Base-by-base conservation (phyloP, 257 asterid species). In the Salvia splendens region DNA sequence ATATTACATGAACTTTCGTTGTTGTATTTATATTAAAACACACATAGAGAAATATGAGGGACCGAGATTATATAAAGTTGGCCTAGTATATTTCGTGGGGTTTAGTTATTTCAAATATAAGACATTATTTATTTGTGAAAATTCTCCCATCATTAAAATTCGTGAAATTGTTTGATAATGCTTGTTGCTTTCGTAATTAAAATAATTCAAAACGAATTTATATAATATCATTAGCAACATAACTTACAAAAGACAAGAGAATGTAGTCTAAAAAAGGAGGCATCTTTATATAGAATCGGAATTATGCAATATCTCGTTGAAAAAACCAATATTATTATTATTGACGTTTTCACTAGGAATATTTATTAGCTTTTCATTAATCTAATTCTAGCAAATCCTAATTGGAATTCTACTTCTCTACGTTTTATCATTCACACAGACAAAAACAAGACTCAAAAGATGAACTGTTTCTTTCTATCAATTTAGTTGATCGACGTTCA, bases 241-340 rank as follows among this genome's bases (percentile, higher is more conserved):
- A 28, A 24, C 30, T 20, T 56, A 38, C 4, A 38, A 49, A 12
- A 72, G 49, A 58, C 63, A 73, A 58, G 12, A 38, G 8, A 8
- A 59, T 41, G 15, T 38, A 48, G 47, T 38, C 46, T 58, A 65
- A 24, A 72, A 49, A 36, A 56, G 46, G 17, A 47, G 62, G 69
- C 54, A 60, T 70, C 75, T 70, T 41, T 40, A 12, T 40, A 36
- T 52, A 52, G 58, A 20, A 52, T 49, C 77, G 17, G 28, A 52
- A 54, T 40, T 9, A 43, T 53, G 20, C 17, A 12, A 47, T 57
- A 24, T 30, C 15, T 54, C 40, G 60, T 54, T 54, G 60, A 8
- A 24, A 51, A 51, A 16, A 7, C 6, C 8, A 16, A 14, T 7
- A 51, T 17, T 51, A 8, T 3, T 51, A 8, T 3, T 51, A 17